Conservation (phyloP, 495 filamentous ascomycete species). For the Poronia punctata region DNA sequence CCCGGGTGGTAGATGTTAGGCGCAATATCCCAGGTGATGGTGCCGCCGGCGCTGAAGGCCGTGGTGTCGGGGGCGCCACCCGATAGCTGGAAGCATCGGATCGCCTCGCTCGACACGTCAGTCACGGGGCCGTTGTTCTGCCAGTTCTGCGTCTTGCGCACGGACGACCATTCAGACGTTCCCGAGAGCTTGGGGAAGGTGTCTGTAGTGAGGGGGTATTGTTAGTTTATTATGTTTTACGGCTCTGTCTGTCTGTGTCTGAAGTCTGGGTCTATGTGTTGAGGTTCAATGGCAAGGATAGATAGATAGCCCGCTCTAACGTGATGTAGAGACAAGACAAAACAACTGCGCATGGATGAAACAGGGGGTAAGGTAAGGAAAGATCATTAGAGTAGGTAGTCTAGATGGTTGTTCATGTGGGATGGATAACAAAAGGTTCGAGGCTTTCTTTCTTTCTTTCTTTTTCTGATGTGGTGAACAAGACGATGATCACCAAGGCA, state of each 20-base stretch:
- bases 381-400: too few relatives aligned
- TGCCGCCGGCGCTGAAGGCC: slow-evolving; percentile 39
- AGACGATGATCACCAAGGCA: too few relatives aligned
- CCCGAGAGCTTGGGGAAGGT: slow-evolving; percentile 27
- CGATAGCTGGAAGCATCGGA: slow-evolving; percentile 45
- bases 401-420: too few relatives aligned
- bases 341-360: too few relatives aligned
- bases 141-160: slow-evolving; percentile 41
- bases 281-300: neutral
- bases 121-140: slow-evolving; percentile 47
- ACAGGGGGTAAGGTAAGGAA: too few relatives aligned
- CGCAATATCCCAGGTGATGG: slow-evolving; percentile 37
- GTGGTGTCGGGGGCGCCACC: slow-evolving; percentile 33
- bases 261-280: neutral
- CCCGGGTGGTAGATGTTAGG: slow-evolving; percentile 45
- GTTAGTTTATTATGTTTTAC: slow-evolving; percentile 21
- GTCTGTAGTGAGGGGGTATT: slow-evolving; percentile 5
- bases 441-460: neutral
- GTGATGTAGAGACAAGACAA: too few relatives aligned
- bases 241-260: too few relatives aligned
- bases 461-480: neutral
- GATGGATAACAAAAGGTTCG: too few relatives aligned
- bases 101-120: slow-evolving; percentile 38
- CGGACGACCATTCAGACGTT: slow-evolving; percentile 41
- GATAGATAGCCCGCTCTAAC: too few relatives aligned